A percentile compares a stretch with the other conserved stretches of the same genome.
phyloP scores from a whole-genome alignment of 208 protist species.

The Crithidia brevicula region DNA sequence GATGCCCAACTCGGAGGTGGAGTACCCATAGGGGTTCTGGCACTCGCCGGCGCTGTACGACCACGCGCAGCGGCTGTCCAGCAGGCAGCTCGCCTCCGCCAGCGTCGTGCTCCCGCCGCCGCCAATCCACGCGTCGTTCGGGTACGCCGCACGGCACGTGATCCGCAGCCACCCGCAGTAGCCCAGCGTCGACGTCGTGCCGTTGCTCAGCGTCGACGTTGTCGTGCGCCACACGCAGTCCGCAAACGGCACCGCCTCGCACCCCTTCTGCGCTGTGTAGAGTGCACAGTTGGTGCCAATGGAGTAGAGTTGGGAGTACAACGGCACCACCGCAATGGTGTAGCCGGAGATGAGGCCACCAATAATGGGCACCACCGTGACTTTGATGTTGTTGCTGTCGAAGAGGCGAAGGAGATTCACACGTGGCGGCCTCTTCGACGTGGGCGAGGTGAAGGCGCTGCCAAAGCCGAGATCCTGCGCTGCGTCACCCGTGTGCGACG shows the following conservation, averaged over 20 bases:
- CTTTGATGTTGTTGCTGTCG: background rate
- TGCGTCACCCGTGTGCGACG: no score
- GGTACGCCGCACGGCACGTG: slow-evolving; percentile 37
- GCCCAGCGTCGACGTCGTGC: background rate
- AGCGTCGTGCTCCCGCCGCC: slow-evolving; percentile 13
- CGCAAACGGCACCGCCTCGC: slow-evolving; percentile 51
- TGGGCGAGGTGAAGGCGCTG: no score
- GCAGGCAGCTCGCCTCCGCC: slow-evolving; percentile 27
- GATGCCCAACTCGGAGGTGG: slow-evolving; percentile 34
- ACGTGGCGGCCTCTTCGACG: background rate
- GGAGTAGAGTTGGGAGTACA: slow-evolving; percentile 37
- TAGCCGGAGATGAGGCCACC: slow-evolving; percentile 3
- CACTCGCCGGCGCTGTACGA: slow-evolving; percentile 47
- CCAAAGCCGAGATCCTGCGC: no score
- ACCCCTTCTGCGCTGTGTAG: slow-evolving; percentile 41
- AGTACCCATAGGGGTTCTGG: slow-evolving; percentile 54
- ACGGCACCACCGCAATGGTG: background rate
- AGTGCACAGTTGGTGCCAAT: slow-evolving; percentile 55
- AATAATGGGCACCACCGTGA: background rate
- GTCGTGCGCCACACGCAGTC: slow-evolving; percentile 53
- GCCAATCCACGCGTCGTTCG: slow-evolving; percentile 24
- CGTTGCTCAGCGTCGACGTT: background rate
- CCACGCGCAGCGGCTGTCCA: slow-evolving; percentile 51
- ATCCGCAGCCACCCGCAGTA: slow-evolving; percentile 47
- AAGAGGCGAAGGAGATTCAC: background rate